Evolutionary conservation across 352 stramenopile species (phyloP).

Genomic region (Globisporangium canariense): DNA sequence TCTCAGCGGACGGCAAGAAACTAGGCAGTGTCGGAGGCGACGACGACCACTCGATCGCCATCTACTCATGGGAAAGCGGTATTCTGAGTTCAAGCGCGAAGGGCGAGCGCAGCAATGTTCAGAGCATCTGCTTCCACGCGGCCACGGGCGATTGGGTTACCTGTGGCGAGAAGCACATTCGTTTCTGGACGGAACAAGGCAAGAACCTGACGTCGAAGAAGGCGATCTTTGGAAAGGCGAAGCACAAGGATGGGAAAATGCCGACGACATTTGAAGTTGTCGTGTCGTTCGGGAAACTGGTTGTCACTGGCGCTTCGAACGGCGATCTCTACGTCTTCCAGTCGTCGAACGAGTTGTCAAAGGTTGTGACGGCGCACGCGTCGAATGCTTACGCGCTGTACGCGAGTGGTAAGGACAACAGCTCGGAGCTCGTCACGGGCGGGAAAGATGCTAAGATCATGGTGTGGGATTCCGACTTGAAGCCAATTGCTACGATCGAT

Average conservation of each 20-base stretch:
- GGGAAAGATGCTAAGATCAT: slow-evolving; percentile 86
- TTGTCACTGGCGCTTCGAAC: slow-evolving; percentile 58
- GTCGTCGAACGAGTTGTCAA: slow-evolving; percentile 40
- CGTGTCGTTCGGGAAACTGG: slow-evolving; percentile 39
- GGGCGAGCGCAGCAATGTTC: slow-evolving; percentile 59
- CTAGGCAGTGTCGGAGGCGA: slow-evolving; percentile 73
- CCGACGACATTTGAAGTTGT: slow-evolving; percentile 50
- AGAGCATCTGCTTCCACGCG: slow-evolving; percentile 45
- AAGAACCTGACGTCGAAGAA: slow-evolving; percentile 68
- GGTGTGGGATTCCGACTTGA: slow-evolving; percentile 77
- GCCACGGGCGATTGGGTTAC: slow-evolving; percentile 57
- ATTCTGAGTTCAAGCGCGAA: slow-evolving; percentile 47
- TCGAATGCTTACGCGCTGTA: slow-evolving; percentile 47
- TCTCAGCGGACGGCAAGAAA: slow-evolving; percentile 67
- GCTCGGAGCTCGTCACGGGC: slow-evolving; percentile 71
- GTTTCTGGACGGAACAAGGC: slow-evolving; percentile 75
- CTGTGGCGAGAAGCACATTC: slow-evolving; percentile 68
- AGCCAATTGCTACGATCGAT: slow-evolving; percentile 33
- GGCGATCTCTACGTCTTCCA: slow-evolving; percentile 80
- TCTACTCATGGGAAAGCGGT: slow-evolving; percentile 73
- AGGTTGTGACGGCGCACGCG: slow-evolving; percentile 51
- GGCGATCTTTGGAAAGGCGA: slow-evolving; percentile 58
- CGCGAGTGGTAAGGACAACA: slow-evolving; percentile 24
- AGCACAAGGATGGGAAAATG: slow-evolving; percentile 49
- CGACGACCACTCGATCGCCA: slow-evolving; percentile 80